Base-by-base conservation (phyloP, 768 basidiomycete species). In the Leucosporidium scottii region DNA sequence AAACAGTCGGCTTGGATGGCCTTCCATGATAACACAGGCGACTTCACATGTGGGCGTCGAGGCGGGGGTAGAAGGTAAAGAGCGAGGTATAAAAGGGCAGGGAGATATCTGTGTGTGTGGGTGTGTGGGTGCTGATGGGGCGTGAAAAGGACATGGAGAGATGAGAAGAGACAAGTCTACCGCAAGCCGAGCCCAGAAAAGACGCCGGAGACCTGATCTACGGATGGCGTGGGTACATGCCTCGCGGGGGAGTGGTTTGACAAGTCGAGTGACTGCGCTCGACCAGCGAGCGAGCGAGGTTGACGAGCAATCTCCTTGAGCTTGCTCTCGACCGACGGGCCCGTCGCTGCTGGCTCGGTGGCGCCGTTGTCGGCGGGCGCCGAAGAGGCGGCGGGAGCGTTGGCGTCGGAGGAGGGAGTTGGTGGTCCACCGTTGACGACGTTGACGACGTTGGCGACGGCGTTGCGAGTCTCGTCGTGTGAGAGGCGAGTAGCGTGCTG, bases 221-320 rank as follows among this genome's bases (percentile, higher is more conserved):
- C 64, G 21, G 58, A 53, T 31, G 8, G 48, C 36, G 55, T 27
- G 23, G 50, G 57, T 59, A 53, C 39, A 31, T 53, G 61, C 65
- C 66, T 21, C 30, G 71, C 53, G 86, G 86, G n/a, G 86, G 86
- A 69, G 47, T 59, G 67, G 34, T 89, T 91, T 44, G 39, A 44
- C 71, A 94, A 80, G 76, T 94, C 91, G 57, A 94, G 85, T 7
- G 88, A 90, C 77, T 93, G 91, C 0, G 91, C 91, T 23, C 91
- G 87, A 73, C 90, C 90, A 69, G 86, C 86, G 69, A 91, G 80
- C 6, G 89, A 87, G 58, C 90, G 87, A 7, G 89, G 89, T 79
- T 90, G 90, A 44, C 66, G 61, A 1, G 27, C 50, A 8, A 66
- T 23, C 27, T 69, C 67, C 57, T 53, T 55, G 30, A 72, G 65